phyloP scores from a whole-genome alignment of 257 asterid genomes.

The Verbena officinalis region DNA sequence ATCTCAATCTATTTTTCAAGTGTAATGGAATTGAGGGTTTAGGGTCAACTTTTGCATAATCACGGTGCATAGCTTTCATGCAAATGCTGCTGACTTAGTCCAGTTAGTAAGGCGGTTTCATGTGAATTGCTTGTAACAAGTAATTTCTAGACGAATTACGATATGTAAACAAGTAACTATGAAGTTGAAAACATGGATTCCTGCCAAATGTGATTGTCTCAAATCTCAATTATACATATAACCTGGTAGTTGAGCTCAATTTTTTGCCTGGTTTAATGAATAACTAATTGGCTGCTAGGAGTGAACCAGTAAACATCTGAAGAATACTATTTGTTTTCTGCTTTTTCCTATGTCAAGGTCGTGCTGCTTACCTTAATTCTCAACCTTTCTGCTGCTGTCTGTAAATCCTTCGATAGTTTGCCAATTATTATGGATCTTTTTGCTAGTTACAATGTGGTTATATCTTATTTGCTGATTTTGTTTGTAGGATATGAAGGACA shows the following conservation, averaged over 20 bases:
- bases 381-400: slow-evolving; percentile 9
- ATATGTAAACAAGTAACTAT: not conserved
- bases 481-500: slow-evolving; percentile 89
- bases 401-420: slow-evolving; percentile 1
- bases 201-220: not conserved
- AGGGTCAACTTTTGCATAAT: slow-evolving; percentile 17
- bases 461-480: slow-evolving; percentile 19
- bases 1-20: slow-evolving; percentile 12
- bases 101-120: slow-evolving; percentile 12
- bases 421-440: not conserved
- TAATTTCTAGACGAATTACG: slow-evolving; percentile 22
- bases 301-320: slow-evolving; percentile 15
- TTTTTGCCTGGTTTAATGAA: not conserved
- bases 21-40: slow-evolving; percentile 5
- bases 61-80: slow-evolving; percentile 19
- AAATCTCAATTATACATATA: not conserved
- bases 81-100: slow-evolving; percentile 35
- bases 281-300: slow-evolving; percentile 11
- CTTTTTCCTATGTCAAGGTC: not conserved
- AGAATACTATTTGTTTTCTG: not conserved
- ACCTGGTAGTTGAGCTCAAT: slow-evolving; percentile 10
- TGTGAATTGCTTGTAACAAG: slow-evolving; percentile 3
- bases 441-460: slow-evolving; percentile 13
- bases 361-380: slow-evolving; percentile 18
- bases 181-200: not conserved